A percentile compares a stretch with the other conserved stretches of the same genome.
phyloP scores from a whole-genome alignment of 2,329 filamentous ascomycete species.

The Cladosporium sphaerospermum region DNA sequence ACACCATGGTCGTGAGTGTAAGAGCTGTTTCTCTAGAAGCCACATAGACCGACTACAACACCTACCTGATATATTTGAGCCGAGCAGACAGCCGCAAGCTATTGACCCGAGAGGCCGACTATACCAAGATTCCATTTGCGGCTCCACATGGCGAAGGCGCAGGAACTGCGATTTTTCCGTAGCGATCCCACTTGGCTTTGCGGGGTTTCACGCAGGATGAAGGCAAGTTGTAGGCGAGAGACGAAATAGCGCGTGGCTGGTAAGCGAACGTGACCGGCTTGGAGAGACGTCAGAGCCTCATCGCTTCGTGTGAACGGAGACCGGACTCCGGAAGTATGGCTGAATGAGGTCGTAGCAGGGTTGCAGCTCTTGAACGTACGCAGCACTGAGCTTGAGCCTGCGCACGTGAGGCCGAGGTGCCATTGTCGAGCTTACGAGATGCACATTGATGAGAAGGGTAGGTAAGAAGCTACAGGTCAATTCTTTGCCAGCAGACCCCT shows the following conservation, averaged over 20 bases:
- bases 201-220: not conserved
- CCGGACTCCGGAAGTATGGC: too few species aligned
- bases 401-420: too few species aligned
- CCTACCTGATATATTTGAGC: slow-evolving; percentile 2
- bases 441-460: too few species aligned
- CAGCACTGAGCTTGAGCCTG: too few species aligned
- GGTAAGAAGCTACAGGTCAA: too few species aligned
- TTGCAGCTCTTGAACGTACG: too few species aligned
- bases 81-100: not conserved
- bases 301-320: too few species aligned
- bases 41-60: not conserved
- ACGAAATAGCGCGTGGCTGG: not conserved
- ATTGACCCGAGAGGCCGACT: slow-evolving; percentile 8
- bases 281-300: too few species aligned
- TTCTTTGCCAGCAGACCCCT: too few species aligned
- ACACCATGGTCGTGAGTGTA: not conserved
- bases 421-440: too few species aligned
- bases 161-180: slow-evolving; percentile 9
- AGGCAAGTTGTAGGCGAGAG: not conserved
- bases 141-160: slow-evolving; percentile 8
- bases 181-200: slow-evolving; percentile 5
- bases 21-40: not conserved
- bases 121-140: not conserved
- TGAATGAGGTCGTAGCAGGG: too few species aligned
- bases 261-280: too few species aligned